A percentile compares a stretch with the other conserved stretches of the same genome.
Evolutionary conservation across 306 rosid species (phyloP).

Genomic region (Morella rubra): DNA sequence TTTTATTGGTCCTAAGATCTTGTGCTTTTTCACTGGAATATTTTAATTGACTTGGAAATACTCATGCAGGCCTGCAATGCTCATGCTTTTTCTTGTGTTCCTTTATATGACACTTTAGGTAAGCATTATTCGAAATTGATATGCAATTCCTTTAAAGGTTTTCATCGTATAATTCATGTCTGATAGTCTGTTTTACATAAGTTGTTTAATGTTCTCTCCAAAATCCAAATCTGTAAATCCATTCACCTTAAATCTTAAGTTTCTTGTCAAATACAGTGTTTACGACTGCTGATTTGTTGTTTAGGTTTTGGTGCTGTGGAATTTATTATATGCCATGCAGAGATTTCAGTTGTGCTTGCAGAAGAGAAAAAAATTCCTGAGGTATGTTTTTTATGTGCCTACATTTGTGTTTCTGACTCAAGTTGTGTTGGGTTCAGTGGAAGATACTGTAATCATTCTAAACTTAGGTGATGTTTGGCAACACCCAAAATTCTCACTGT

Average conservation of each 20-base stretch:
- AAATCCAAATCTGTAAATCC: not conserved
- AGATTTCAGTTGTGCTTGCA: conserved; percentile 68
- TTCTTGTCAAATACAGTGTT: conserved; percentile 4
- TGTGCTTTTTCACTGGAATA: conserved; percentile 10
- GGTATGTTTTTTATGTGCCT: conserved; percentile 39
- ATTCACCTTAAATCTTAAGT: conserved; percentile 11
- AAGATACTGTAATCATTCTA: not conserved
- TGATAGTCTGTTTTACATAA: not conserved
- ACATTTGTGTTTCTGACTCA: conserved; percentile 1
- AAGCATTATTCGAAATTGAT: conserved; percentile 22
- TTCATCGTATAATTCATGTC: not conserved
- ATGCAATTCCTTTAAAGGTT: not conserved
- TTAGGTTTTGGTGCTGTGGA: conserved; percentile 91
- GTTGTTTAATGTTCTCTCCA: not conserved
- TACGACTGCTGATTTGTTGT: conserved; percentile 26
- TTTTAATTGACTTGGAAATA: conserved; percentile 30
- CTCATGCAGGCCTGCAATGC: conserved; percentile 92
- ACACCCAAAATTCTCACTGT: no score
- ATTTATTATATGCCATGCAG: conserved; percentile 80
- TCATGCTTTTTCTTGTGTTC: conserved; percentile 91
- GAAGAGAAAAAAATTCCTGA: conserved; percentile 89
- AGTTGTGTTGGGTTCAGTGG: not conserved
- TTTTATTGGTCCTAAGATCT: conserved; percentile 15
- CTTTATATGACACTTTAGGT: conserved; percentile 93
- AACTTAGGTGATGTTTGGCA: no score